Evolutionary conservation across 345 rosid species (phyloP).

Genomic region (Populus alba): DNA sequence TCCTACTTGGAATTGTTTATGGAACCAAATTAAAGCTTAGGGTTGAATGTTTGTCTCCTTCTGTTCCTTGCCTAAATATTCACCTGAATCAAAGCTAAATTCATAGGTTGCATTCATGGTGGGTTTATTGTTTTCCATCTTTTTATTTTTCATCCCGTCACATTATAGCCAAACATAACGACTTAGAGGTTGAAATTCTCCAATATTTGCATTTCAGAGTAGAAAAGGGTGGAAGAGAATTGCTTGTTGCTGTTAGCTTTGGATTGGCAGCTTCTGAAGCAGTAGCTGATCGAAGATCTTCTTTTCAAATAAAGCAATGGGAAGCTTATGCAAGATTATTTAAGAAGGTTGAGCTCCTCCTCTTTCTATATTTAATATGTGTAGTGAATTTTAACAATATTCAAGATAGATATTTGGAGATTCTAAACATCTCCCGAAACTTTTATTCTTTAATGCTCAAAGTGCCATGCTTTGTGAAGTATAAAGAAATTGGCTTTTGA

Average conservation of each 20-base stretch:
- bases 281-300: conserved; percentile 66
- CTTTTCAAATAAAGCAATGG: conserved; percentile 61
- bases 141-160: too few relatives aligned
- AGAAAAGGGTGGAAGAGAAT: conserved; percentile 58
- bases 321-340: conserved; percentile 65
- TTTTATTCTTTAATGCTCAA: background rate
- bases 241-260: conserved; percentile 77
- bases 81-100: too few relatives aligned
- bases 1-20: too few relatives aligned
- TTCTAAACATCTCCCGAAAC: background rate
- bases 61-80: too few relatives aligned
- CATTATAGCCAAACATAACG: too few relatives aligned
- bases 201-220: conserved; percentile 40
- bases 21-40: too few relatives aligned
- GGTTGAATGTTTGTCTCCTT: too few relatives aligned
- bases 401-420: background rate
- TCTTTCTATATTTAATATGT: conserved; percentile 4
- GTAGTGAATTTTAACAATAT: background rate
- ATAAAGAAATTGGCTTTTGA: background rate
- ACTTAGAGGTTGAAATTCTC: too few relatives aligned
- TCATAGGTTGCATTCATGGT: too few relatives aligned
- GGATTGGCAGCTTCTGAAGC: conserved; percentile 68
- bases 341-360: conserved; percentile 50
- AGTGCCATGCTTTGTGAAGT: background rate
- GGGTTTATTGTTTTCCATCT: too few relatives aligned